These are phyloP conservation scores for Chytriomyces confervae DNA, from an alignment of 192 early-diverging fungal genomes.

Conservation along the genomic window DNA sequence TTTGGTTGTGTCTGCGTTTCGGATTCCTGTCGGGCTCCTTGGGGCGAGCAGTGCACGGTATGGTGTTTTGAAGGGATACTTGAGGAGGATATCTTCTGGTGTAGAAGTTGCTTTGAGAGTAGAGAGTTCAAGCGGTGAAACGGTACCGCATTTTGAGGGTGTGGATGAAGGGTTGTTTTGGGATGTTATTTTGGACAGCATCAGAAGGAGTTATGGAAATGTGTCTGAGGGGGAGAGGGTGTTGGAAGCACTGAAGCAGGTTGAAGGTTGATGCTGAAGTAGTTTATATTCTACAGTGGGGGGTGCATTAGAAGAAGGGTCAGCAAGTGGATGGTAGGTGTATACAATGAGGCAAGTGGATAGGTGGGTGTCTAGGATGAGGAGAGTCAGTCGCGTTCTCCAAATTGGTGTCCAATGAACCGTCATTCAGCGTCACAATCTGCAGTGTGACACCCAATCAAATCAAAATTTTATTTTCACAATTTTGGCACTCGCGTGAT, in stretches of 20 bases:
- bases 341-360: too few species aligned
- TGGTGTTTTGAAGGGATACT: slow-evolving; percentile 29
- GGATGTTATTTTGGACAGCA: background rate
- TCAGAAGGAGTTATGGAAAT: background rate
- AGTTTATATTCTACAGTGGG: background rate
- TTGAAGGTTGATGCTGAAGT: background rate
- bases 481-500: too few species aligned
- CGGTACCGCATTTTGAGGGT: background rate
- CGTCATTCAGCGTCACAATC: too few species aligned
- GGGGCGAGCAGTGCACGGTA: background rate
- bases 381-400: too few species aligned
- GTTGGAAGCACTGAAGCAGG: background rate
- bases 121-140: background rate
- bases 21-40: background rate
- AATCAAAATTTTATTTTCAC: too few species aligned
- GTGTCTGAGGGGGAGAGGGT: slow-evolving; percentile 1
- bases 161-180: background rate
- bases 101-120: background rate
- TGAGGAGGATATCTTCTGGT: slow-evolving; percentile 17
- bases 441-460: too few species aligned
- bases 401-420: too few species aligned
- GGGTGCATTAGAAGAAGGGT: too few species aligned
- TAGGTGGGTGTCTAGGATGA: too few species aligned
- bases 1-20: slow-evolving; percentile 10
- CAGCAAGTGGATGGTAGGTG: too few species aligned